Percentiles rank a stretch among this genome's conserved stretches.
These are phyloP conservation scores for Gilbertella persicaria DNA, from an alignment of 371 early-diverging fungal genomes.

Conservation along the genomic window DNA sequence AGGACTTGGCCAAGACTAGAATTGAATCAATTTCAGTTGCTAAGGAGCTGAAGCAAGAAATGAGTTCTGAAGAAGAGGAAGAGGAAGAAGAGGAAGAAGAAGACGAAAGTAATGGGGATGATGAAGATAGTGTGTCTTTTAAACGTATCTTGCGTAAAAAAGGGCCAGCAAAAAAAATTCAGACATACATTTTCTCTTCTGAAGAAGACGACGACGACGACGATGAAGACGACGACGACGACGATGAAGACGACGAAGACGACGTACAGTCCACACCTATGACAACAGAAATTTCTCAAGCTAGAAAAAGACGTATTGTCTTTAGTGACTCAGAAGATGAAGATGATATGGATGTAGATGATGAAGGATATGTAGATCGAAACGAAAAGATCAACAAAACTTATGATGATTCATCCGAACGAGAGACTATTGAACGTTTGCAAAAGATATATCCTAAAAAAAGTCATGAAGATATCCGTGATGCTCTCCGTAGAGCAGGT, in stretches of 20 bases:
- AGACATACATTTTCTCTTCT: background rate
- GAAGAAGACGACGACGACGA: background rate
- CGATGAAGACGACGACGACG: conserved; percentile 6
- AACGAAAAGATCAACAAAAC: conserved; percentile 7
- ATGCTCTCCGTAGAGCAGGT: background rate
- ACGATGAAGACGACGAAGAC: background rate
- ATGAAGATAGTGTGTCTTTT: background rate
- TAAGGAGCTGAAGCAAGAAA: background rate
- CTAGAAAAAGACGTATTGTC: background rate
- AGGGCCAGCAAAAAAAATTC: background rate
- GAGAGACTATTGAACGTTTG: conserved; percentile 9
- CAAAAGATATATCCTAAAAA: conserved; percentile 6
- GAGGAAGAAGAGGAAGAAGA: conserved; percentile 5
- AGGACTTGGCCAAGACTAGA: background rate
- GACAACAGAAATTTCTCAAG: background rate
- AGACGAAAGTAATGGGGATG: conserved; percentile 1
- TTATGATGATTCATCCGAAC: background rate
- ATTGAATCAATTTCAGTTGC: background rate
- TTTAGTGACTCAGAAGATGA: conserved; percentile 8
- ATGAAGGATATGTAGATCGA: conserved; percentile 20
- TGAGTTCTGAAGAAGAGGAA: background rate
- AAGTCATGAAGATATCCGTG: conserved; percentile 3
- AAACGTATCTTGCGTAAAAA: background rate
- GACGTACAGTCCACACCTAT: background rate
- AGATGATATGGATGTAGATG: conserved; percentile 17